Evolutionary conservation across 768 basidiomycete genomes (phyloP), one percentile per base, ranked within the genome.

Genomic region (Mycena maculata): DNA sequence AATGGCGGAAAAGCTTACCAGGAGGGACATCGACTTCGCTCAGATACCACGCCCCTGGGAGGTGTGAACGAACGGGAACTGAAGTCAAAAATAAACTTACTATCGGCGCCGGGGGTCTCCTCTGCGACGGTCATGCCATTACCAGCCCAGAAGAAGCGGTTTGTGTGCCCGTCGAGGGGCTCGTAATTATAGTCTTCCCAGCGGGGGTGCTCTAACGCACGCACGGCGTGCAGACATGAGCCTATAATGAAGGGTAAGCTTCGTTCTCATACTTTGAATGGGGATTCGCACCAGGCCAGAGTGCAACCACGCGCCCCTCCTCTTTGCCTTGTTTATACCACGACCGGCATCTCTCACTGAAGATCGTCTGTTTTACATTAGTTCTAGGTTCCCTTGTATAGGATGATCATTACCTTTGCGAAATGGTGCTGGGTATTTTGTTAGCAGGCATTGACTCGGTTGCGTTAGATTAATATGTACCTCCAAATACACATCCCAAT

Each of bases 111-210:
- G 63, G 75, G 73, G 3, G 75, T 75, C 69, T 85, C 82, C 71
- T 90, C 89, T 22, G 81, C 81, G n/a, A 80, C 74, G 9, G 87
- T 87, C 71, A 85, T 85, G 18, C 90, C 88, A 60, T 89, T 84
- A 2, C 90, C 89, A 9, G 90, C 79, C 86, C 87, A 91, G 63
- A 84, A 79, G 68, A 90, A 81, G 12, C 85, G 75, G 68, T 89
- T 89, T 56, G 76, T 77, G 42, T 76, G 73, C 7, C 71, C 78
- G 61, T 85, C 84, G 4, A 84, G 70, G 6, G 61, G 75, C 71
- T 89, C 84, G 63, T 87, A 89, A 45, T 82, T 80, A 65, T 80
- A 90, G 69, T 90, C 90, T 65, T 91, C 90, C 88, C 88, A 90
- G 7, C 89, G 84, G 7, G 88, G 89, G 72, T 87, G 74, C 39